Conservation (phyloP, 768 basidiomycete species). For the Kwoniella mangroviensis region DNA sequence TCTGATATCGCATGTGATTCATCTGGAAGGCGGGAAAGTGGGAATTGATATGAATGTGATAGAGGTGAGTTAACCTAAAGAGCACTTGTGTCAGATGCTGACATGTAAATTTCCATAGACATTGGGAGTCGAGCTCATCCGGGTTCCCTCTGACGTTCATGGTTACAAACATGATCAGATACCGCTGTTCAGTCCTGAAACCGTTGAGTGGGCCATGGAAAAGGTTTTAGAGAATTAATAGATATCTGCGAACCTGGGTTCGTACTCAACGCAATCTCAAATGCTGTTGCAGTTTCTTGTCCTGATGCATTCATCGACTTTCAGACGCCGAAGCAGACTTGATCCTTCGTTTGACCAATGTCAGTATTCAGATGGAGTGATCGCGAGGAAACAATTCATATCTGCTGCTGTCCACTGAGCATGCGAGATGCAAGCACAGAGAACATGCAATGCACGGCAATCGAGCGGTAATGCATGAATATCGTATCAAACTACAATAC, state of each 20-base stretch:
- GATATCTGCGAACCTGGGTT: too few relatives aligned
- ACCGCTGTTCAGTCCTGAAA: conserved; percentile 45
- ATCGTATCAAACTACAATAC: background rate
- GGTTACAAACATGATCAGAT: conserved; percentile 14
- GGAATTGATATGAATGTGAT: conserved; percentile 68
- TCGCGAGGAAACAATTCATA: too few relatives aligned
- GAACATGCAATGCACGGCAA: background rate
- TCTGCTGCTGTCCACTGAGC: too few relatives aligned
- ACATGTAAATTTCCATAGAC: conserved; percentile 20
- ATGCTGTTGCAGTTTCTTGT: background rate
- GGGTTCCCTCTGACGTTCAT: conserved; percentile 34
- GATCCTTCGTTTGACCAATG: too few relatives aligned
- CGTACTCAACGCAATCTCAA: too few relatives aligned
- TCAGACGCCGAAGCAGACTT: too few relatives aligned
- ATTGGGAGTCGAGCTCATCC: conserved; percentile 41
- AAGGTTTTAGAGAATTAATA: conserved; percentile 21
- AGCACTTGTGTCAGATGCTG: background rate
- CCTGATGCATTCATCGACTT: too few relatives aligned
- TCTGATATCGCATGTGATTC: conserved; percentile 80
- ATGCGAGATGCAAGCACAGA: background rate
- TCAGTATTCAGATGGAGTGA: too few relatives aligned
- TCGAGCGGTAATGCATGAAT: background rate
- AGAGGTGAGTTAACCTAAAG: conserved; percentile 60
- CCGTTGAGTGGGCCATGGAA: conserved; percentile 49
- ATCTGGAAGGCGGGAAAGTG: conserved; percentile 70